Evolutionary conservation across 345 rosid species (phyloP), one percentile per base, ranked within the genome.

Genomic region (Microthlaspi erraticum): DNA sequence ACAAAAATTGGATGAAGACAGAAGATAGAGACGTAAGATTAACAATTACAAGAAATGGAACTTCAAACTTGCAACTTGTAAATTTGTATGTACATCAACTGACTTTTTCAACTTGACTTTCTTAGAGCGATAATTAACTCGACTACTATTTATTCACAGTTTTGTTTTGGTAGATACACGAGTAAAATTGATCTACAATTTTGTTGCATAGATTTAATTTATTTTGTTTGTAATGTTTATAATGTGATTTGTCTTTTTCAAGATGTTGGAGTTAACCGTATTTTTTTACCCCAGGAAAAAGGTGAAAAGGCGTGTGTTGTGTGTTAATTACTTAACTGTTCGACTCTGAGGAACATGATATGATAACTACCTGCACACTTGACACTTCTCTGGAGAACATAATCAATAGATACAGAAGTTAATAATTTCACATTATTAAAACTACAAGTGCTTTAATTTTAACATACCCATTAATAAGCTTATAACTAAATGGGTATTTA

Each of bases 51-150:
- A 17, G 66, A 52, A n/a, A 20, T 18, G 6, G 2, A 55, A 57
- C 37, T 65, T 56, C 14, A 17, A 46, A 41, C 31, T 65, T 66
- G 26, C 67, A 74, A 66, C 61, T 66, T 74, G 78, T 66, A 39
- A 33, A 42, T 9, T 29, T 73, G 52, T 31, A 26, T 73, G 52
- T 31, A 26, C 60, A 39, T 65, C 14, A 49, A 73, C 72, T 73
- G 73, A 60, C 73, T 67, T 29, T 59, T 53, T 74, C 78, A 74
- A 66, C 78, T 66, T 74, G 73, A 66, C 73, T 66, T 48, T 73
- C 36, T 9, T 49, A 29, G 26, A 18, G 12, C 4, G n/a, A 17
- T 5, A 9, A 31, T 20, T 8, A 14, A 10, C 43, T 52, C 57
- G 3, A 14, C n/a, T 41, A 4, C 20, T 13, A 14, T 14, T 8